Evolutionary conservation across 257 asterid species (phyloP).

Genomic region (Scutellaria galericulata): DNA sequence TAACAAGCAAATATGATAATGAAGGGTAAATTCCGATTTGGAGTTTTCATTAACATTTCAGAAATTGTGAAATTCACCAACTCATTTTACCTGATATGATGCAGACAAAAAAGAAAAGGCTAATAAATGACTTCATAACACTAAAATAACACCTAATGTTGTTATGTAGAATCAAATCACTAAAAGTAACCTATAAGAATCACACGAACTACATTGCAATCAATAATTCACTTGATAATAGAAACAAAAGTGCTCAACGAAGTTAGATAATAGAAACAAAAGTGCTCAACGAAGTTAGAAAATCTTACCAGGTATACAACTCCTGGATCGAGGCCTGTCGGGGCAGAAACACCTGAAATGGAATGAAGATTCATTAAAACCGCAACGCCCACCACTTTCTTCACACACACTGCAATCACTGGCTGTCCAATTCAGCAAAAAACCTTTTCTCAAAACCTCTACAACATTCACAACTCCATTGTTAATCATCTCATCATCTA

Average conservation of each 20-base stretch:
- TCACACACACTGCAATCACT: constrained; percentile 45
- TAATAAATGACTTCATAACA: too few species aligned
- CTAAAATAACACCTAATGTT: too few species aligned
- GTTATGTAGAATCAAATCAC: too few species aligned
- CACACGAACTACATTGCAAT: too few species aligned
- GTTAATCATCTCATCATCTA: constrained; percentile 5
- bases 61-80: too few species aligned
- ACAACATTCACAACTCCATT: constrained; percentile 26
- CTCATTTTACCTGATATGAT: too few species aligned
- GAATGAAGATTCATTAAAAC: constrained; percentile 32
- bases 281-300: neutral
- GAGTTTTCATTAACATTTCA: too few species aligned
- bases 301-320: constrained; percentile 56
- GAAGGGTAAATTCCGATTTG: too few species aligned
- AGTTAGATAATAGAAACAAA: neutral
- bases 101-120: too few species aligned
- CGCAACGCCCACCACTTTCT: constrained; percentile 65
- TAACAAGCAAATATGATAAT: too few species aligned
- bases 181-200: too few species aligned
- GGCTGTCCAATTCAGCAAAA: constrained; percentile 56
- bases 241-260: neutral
- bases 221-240: neutral
- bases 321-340: constrained; percentile 53
- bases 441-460: constrained; percentile 54
- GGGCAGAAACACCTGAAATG: constrained; percentile 60